Evolutionary conservation across 768 basidiomycete species (phyloP), one percentile per base, ranked within the genome.

Genomic region (Pulveroboletus sp.): DNA sequence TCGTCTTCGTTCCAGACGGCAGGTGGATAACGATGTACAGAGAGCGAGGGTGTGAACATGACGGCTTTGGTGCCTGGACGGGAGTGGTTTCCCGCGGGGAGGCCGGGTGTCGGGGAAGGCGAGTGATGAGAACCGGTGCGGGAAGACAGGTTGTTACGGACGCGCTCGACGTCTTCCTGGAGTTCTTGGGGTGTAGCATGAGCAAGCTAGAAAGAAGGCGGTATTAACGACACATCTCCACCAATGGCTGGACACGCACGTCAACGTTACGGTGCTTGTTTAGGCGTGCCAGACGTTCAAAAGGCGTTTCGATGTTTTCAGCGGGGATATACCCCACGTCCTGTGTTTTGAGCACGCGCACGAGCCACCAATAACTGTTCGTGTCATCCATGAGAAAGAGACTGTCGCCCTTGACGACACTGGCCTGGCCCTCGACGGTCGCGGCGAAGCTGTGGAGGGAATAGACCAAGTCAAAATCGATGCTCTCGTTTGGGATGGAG

Each of bases 301-400:
- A 96, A 0, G 96, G 96, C 0, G 96, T 99, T 68, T 99, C 96
- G 57, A 99, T 97, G 67, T 97, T 98, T 72, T 99, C 96, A 0
- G 96, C 96, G 15, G 96, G 96, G 43, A 99, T 98, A 68, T 99
- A 99, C 0, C 96, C 96, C 14, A 99, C 92, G 62, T 96, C 93
- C 69, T 97, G 93, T 8, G 95, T 97, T 73, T 97, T 98, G 56
- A 99, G 83, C 8, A 99, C 96, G 41, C 93, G 83, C 8, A 99
- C 95, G 43, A 98, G 88, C 96, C 96, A 98, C 96, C 96, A 98
- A 72, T 99, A 99, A 70, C 90, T 92, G 69, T 99, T 98, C 50
- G 86, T 92, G 68, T 99, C 96, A 72, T 99, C 96, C 81, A 98
- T 92, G 39, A 99, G 76, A 65, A 93, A 86, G 40, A 99, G 78